Evolutionary conservation across 371 early-diverging fungal species (phyloP), one percentile per base, ranked within the genome.

Genomic region (Smittium culicis): DNA sequence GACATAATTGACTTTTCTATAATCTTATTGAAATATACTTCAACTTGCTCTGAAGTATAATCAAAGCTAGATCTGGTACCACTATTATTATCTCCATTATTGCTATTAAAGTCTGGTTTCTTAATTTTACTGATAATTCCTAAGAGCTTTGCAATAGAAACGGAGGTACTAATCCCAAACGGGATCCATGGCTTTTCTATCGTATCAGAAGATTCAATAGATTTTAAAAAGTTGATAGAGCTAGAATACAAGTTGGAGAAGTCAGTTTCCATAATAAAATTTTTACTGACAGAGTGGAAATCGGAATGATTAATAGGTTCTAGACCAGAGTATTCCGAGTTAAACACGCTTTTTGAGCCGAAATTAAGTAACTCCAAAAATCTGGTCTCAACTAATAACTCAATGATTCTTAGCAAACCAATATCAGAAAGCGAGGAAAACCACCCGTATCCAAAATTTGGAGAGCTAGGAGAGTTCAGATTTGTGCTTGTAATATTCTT

Each of bases 391-490:
- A 66, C 5, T 20, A 61, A 3, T 16, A 66, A 20, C 59, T 66
- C 67, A 34, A 55, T 55, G 16, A 31, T 27, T 56, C 67, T 45
- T 28, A 66, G 28, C 28, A 66, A 24, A 5, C 67, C 67, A 55
- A 66, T 56, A 35, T 66, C 67, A 3, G 67, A 66, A 16, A 66
- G 25, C 3, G 5, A 16, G 56, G 65, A 64, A 45, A 64, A 64
- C 28, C 2, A 2, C 8, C 11, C 3, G 28, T 64, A 35, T 45
- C 65, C 65, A 16, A 24, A 16, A 34, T 25, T 16, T 20, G 45
- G 20, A 45, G 45, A 45, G 20, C 20, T 11, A 45, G 45, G 20
- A 20, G 11, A 11, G 45, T 45, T 11, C 5, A 5, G 5, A 45
- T 45, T 45, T 11, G 5, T 45, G 5, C 5, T 11, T 45, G 5